Conservation (phyloP, 176 grass and related monocot genomes). For the Oryza rufipogon region DNA sequence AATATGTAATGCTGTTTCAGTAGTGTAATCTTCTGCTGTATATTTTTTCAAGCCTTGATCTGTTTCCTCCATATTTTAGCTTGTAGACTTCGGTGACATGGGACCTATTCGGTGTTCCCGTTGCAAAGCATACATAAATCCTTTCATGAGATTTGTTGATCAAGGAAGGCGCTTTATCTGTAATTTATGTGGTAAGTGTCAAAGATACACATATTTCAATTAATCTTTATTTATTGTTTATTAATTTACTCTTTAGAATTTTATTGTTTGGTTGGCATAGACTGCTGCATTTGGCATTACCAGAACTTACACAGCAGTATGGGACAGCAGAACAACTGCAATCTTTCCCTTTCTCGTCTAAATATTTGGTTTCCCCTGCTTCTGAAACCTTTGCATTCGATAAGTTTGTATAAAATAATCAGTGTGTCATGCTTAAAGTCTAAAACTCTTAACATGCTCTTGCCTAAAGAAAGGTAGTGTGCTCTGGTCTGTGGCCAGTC, state of each 20-base stretch:
- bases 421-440: background rate
- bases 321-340: background rate
- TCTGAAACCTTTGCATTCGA: background rate
- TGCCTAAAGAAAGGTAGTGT: background rate
- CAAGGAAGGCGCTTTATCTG: conserved; percentile 81
- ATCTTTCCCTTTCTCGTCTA: background rate
- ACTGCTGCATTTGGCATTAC: background rate
- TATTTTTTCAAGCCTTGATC: conserved; percentile 33
- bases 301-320: background rate
- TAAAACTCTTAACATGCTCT: background rate
- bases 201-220: conserved; percentile 13
- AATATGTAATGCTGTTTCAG: background rate
- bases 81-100: conserved; percentile 90
- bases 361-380: background rate
- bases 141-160: conserved; percentile 93
- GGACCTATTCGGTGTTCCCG: conserved; percentile 85
- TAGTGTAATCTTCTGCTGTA: background rate
- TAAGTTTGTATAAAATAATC: conserved; percentile 7
- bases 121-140: conserved; percentile 93
- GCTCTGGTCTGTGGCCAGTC: background rate
- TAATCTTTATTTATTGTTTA: conserved; percentile 18
- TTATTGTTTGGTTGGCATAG: background rate
- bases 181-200: conserved; percentile 76
- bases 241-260: background rate
- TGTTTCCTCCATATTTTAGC: conserved; percentile 52